Evolutionary conservation across 2,329 filamentous ascomycete species (phyloP), one percentile per base, ranked within the genome.

Genomic region (Rhinocladiella similis): DNA sequence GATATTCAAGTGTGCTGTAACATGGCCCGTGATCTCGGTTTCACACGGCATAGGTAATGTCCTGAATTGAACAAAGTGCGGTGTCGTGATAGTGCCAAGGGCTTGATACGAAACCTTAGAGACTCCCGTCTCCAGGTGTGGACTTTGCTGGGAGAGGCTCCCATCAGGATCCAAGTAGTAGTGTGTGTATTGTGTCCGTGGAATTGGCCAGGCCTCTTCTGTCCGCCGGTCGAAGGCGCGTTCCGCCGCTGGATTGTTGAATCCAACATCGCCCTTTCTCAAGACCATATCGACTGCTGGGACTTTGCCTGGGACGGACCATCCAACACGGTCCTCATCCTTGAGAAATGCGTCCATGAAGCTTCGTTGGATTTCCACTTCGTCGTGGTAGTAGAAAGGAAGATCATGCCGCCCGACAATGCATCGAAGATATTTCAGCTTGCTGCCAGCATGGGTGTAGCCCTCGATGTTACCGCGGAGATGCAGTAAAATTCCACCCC

Each of bases 291-390:
- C 80, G 1, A 90, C 84, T 0, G 83, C 78, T 0, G 86, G 77
- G 13, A 50, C 38, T 48, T 63, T 56, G 5, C 57, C 63, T 83
- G 13, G 14, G 2, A 4, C 61, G 62, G 65, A 65, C 70, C 68
- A 72, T 7, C 72, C 72, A 1, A 75, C 75, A 0, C 75, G 73
- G 63, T 90, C 87, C 0, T 89, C 78, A 1, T 77, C 83, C 63
- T 89, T 89, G 35, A 90, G 76, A 66, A 90, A 90, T 0, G 86
- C 86, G 56, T 89, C 84, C 0, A 90, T 72, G 68, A 90, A 90
- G 61, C 81, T 83, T 46, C 76, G 78, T 65, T 90, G 87, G 0
- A 90, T 63, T 58, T 87, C 83, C 0, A 88, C 86, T 60, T 89
- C 84, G 47, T 89, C 83, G 1, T 80, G 69, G 66, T 89, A 88